Conservation (phyloP, 495 filamentous ascomycete species). For the Aspergillus indologenus region DNA sequence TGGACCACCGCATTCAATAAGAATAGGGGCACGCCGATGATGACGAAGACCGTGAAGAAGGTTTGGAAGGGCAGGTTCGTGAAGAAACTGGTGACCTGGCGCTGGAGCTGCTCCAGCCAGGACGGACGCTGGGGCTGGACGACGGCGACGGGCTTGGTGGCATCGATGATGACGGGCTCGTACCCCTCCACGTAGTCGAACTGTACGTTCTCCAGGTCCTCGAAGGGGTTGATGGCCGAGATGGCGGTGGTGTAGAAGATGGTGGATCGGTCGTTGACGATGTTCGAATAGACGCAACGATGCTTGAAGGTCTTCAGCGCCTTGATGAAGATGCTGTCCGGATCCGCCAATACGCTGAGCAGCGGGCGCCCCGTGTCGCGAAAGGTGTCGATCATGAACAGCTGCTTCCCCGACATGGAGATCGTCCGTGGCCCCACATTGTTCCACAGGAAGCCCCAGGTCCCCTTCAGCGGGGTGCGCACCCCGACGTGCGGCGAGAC, state of each 20-base stretch:
- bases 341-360: slow-evolving; percentile 77
- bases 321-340: slow-evolving; percentile 78
- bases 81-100: slow-evolving; percentile 30
- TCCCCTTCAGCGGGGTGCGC: slow-evolving; percentile 67
- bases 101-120: slow-evolving; percentile 22
- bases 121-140: slow-evolving; percentile 28
- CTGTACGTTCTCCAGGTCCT: slow-evolving; percentile 57
- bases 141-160: slow-evolving; percentile 37
- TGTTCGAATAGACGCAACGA: slow-evolving; percentile 75
- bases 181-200: slow-evolving; percentile 74
- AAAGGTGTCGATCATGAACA: slow-evolving; percentile 85
- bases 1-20: slow-evolving; percentile 73
- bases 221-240: slow-evolving; percentile 70
- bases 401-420: slow-evolving; percentile 76
- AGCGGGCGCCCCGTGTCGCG: slow-evolving; percentile 75
- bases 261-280: slow-evolving; percentile 77
- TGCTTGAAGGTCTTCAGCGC: slow-evolving; percentile 72
- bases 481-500: slow-evolving; percentile 88
- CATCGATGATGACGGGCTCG: slow-evolving; percentile 72
- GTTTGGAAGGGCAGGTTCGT: slow-evolving; percentile 54
- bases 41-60: slow-evolving; percentile 62
- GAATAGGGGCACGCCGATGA: slow-evolving; percentile 66
- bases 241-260: slow-evolving; percentile 80
- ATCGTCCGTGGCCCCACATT: slow-evolving; percentile 71
- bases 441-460: slow-evolving; percentile 71